Evolutionary conservation across 108 stramenopile species (phyloP).

Genomic region (Skeletonema costatum): DNA sequence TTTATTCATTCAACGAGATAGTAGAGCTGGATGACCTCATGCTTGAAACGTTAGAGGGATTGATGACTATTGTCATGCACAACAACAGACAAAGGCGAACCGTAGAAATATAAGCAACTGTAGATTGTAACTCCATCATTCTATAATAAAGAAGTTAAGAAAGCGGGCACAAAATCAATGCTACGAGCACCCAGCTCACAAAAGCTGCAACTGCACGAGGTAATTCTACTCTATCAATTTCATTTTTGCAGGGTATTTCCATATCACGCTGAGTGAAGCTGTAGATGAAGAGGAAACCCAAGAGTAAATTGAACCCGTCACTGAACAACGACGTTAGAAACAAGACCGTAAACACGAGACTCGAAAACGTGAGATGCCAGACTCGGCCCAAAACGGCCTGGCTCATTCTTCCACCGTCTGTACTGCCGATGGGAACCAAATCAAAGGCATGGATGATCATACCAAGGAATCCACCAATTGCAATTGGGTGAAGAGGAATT

Average conservation of each 20-base stretch:
- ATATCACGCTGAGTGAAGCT: constrained; percentile 58
- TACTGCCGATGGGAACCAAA: constrained; percentile 72
- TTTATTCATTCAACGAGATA: constrained; percentile 13
- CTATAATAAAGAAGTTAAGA: background rate
- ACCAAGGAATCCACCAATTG: constrained; percentile 77
- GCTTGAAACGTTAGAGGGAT: constrained; percentile 16
- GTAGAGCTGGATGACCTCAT: constrained; percentile 30
- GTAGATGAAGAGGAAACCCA: constrained; percentile 44
- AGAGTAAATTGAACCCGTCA: constrained; percentile 32
- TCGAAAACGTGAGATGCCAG: constrained; percentile 59
- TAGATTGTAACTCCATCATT: background rate
- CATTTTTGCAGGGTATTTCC: constrained; percentile 64
- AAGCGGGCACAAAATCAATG: constrained; percentile 51
- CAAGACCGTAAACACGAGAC: constrained; percentile 49
- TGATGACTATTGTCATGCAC: background rate
- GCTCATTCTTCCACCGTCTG: constrained; percentile 77
- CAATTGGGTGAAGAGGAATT: constrained; percentile 76
- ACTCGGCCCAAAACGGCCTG: constrained; percentile 65
- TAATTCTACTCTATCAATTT: constrained; percentile 46
- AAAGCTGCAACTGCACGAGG: constrained; percentile 50
- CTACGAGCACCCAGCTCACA: constrained; percentile 53
- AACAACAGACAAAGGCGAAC: background rate
- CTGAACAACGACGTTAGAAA: constrained; percentile 44
- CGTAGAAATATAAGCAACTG: no score
- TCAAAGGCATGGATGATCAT: constrained; percentile 74